A percentile compares a stretch with the other conserved stretches of the same genome.
These are phyloP conservation scores for Dioscorea zingiberensis DNA, from an alignment of 106 monocot species.

Conservation along the genomic window DNA sequence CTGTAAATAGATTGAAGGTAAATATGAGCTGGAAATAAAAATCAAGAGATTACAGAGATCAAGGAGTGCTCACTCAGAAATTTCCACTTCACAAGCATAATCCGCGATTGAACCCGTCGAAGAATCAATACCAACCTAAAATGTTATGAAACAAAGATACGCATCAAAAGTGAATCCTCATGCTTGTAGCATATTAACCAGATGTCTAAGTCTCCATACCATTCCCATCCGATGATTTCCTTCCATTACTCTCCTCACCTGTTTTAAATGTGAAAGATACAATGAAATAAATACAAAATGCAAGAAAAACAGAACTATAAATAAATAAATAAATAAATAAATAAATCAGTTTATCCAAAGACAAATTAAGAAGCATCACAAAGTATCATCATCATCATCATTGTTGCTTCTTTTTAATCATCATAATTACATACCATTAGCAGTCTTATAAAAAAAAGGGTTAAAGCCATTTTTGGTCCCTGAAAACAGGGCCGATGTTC, in stretches of 20 bases:
- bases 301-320: neutral
- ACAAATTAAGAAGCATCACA: no score
- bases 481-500: no score
- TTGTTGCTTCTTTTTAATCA: no score
- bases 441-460: no score
- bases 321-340: neutral
- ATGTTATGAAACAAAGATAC: conserved; percentile 4
- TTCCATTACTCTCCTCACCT: conserved; percentile 99
- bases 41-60: conserved; percentile 18
- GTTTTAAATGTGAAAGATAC: conserved; percentile 10
- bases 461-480: no score
- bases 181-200: neutral
- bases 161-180: neutral
- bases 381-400: no score
- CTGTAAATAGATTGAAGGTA: conserved; percentile 22
- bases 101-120: conserved; percentile 77
- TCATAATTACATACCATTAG: no score
- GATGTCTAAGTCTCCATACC: conserved; percentile 17
- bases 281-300: neutral
- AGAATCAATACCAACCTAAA: conserved; percentile 81
- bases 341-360: neutral
- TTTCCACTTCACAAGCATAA: conserved; percentile 98
- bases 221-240: conserved; percentile 99
- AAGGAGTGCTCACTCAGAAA: conserved; percentile 62
- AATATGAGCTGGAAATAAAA: neutral